A percentile compares a stretch with the other conserved stretches of the same genome.
These are phyloP conservation scores for Deakozyma indianensis DNA, from an alignment of 805 yeast genomes.

Conservation along the genomic window DNA sequence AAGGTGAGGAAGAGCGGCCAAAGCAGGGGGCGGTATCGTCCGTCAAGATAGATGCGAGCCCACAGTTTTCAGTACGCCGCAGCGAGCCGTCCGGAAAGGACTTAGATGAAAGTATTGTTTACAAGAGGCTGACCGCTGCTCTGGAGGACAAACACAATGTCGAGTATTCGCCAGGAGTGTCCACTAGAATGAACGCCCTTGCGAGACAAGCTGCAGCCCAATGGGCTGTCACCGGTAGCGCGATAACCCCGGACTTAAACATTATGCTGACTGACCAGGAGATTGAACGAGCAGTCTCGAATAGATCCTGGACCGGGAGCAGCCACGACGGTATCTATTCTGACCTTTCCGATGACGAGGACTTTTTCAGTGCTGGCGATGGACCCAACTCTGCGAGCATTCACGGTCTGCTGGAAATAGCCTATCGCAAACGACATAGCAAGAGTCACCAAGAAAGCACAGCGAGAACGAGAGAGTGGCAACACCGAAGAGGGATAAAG, in stretches of 20 bases:
- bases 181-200: not conserved
- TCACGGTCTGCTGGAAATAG: not conserved
- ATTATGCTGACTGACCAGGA: not conserved
- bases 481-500: too few species aligned
- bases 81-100: too few species aligned
- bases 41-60: not conserved
- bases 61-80: not conserved
- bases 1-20: not conserved
- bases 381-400: not conserved
- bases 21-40: not conserved
- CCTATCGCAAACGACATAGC: not conserved
- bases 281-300: not conserved
- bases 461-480: too few species aligned
- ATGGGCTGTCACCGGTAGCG: constrained; percentile 7
- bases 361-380: not conserved
- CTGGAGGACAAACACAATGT: constrained; percentile 3
- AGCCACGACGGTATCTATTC: too few species aligned
- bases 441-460: too few species aligned
- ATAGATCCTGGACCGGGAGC: too few species aligned
- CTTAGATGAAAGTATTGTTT: too few species aligned
- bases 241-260: not conserved
- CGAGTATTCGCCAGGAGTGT: constrained; percentile 1
- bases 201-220: constrained; percentile 3
- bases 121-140: not conserved
- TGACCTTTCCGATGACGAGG: not conserved